phyloP scores from a whole-genome alignment of 768 basidiomycete species.

The Leucosporidium scottii region DNA sequence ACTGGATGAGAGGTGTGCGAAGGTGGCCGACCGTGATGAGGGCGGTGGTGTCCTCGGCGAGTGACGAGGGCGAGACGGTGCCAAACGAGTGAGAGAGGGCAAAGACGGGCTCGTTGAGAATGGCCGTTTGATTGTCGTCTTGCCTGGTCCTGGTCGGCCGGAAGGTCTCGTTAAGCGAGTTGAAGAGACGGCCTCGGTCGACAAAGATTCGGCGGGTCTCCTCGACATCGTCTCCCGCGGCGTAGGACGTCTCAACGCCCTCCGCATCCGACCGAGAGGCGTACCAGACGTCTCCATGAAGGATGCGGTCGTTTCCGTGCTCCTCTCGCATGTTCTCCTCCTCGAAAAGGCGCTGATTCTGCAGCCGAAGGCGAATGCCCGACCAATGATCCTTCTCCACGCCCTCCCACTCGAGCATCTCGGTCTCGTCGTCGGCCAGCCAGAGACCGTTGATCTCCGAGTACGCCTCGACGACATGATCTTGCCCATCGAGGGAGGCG shows the following conservation, averaged over 20 bases:
- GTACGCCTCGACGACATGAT: constrained; percentile 27
- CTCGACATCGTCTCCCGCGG: constrained; percentile 16
- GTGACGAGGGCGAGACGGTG: neutral
- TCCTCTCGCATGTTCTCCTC: constrained; percentile 12
- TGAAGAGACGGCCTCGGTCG: neutral
- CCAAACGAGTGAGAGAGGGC: constrained; percentile 22
- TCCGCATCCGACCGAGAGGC: no score
- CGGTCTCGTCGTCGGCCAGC: constrained; percentile 22
- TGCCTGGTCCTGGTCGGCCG: constrained; percentile 2
- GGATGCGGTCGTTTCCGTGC: constrained; percentile 15
- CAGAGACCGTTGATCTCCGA: constrained; percentile 22
- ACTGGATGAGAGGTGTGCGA: constrained; percentile 22
- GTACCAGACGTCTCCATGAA: constrained; percentile 23
- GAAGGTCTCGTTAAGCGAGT: neutral
- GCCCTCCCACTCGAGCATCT: constrained; percentile 17
- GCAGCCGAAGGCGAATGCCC: constrained; percentile 4
- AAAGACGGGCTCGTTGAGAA: constrained; percentile 28
- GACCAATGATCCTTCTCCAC: neutral
- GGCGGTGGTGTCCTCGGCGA: neutral
- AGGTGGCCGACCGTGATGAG: constrained; percentile 28
- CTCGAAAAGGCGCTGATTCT: constrained; percentile 14
- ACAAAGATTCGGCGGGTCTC: constrained; percentile 8
- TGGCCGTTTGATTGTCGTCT: neutral
- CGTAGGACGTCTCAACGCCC: constrained; percentile 5
- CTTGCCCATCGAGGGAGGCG: constrained; percentile 9